Conservation (phyloP, 108 stramenopile genomes). For the Chaetoceros muelleri region DNA sequence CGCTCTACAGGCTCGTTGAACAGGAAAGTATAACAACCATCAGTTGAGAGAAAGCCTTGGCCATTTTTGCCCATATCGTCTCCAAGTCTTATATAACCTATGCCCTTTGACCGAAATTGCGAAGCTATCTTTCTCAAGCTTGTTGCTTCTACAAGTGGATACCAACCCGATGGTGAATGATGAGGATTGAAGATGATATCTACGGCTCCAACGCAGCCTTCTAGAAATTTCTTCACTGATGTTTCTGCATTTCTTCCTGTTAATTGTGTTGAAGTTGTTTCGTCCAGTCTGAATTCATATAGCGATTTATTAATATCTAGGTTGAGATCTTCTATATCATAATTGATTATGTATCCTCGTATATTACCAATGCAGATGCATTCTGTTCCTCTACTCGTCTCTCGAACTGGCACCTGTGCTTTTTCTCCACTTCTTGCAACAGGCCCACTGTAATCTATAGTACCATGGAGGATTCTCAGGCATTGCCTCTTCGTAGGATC, state of each 20-base stretch:
- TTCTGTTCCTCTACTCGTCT: constrained; percentile 26
- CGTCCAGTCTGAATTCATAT: constrained; percentile 36
- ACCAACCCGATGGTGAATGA: constrained; percentile 31
- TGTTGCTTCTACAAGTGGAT: constrained; percentile 29
- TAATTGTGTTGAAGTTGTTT: constrained; percentile 18
- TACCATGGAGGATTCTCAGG: constrained; percentile 32
- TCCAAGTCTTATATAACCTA: constrained; percentile 49
- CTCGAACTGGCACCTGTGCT: constrained; percentile 12
- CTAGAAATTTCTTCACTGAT: constrained; percentile 25
- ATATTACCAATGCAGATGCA: constrained; percentile 32
- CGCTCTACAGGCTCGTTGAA: constrained; percentile 13
- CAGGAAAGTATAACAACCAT: constrained; percentile 37
- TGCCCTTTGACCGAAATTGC: constrained; percentile 46
- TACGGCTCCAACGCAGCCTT: constrained; percentile 29
- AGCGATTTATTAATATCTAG: constrained; percentile 30
- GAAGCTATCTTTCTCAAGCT: constrained; percentile 35
- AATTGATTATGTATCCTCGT: constrained; percentile 29
- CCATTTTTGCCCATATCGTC: constrained; percentile 57
- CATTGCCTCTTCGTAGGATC: constrained; percentile 31
- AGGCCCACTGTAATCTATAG: constrained; percentile 34
- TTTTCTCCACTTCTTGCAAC: constrained; percentile 16
- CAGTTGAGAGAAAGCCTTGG: constrained; percentile 35
- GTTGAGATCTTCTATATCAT: constrained; percentile 22
- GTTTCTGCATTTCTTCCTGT: constrained; percentile 28
- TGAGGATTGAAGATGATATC: constrained; percentile 43